Base-by-base conservation (phyloP, 805 yeast species). In the Lipomyces orientalis region DNA sequence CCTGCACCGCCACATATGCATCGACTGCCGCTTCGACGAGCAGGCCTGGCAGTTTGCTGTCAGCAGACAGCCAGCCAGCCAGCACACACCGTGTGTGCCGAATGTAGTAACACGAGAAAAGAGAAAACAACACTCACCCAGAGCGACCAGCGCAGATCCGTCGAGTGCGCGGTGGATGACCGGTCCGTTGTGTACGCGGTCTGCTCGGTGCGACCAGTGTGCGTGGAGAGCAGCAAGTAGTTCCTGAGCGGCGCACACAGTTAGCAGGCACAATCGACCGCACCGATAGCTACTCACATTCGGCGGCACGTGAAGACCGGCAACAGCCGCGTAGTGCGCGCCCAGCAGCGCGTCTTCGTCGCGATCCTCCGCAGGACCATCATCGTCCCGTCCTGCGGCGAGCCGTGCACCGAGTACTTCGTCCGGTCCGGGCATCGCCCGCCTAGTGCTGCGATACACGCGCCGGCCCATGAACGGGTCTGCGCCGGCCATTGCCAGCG, bases 81-180 rank as follows among this genome's bases (percentile, higher is more conserved):
- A 59, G 56, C 25, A 19, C 58, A 54, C 34, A 31, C 22, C 0
- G 5, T 12, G 0, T 0, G 14, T 35, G 14, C 5, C 14, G 14
- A 37, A 12, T 0, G 10, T 9, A 37, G 0, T 37, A 37, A 37
- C 5, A 10, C 10, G 10, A 37, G 16, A 12, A 35, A 35, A 10
- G 9, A 5, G 2, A 43, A 43, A 16, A n/a, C 49, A 14, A 8
- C 25, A 56, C 68, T 25, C 46, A 57, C 68, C 68, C n/a, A 65
- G 49, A 10, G 68, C 65, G n/a, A 65, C 56, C 31, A 65, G 67
- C 19, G 68, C 68, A 19, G 39, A n/a, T 25, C 58, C 68, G 60
- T 65, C 68, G 35, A 65, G 29, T 37, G 49, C 58, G 33, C 64
- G 60, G 37, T 16, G 37, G 12, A 62, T 29, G 37, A 62, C 57